Conservation (phyloP, 805 yeast genomes). For the Lipomyces sp. region DNA sequence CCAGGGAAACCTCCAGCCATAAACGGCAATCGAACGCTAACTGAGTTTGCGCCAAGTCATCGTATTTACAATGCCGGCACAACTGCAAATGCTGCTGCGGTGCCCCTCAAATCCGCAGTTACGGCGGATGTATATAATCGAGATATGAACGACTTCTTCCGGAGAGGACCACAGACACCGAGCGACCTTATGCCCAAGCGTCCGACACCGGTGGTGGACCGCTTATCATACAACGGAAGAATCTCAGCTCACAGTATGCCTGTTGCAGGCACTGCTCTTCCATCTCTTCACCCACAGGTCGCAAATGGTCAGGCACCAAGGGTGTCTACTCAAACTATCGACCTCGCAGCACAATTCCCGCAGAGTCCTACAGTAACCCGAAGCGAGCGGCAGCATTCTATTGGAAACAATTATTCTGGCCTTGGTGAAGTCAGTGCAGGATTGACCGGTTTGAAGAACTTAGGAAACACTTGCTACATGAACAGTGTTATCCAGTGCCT, state of each 20-base stretch:
- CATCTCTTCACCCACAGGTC: slow-evolving; percentile 5
- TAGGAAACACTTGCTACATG: slow-evolving; percentile 94
- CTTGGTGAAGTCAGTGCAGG: slow-evolving; percentile 34
- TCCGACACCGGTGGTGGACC: slow-evolving; percentile 28
- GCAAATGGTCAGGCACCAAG: background rate
- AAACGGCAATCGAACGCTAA: slow-evolving; percentile 14
- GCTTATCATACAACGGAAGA: slow-evolving; percentile 23
- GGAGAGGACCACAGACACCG: slow-evolving; percentile 23
- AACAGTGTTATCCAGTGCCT: slow-evolving; percentile 88
- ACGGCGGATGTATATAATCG: slow-evolving; percentile 38
- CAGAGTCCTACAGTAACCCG: slow-evolving; percentile 17
- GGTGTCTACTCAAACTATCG: slow-evolving; percentile 14
- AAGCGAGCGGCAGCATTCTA: slow-evolving; percentile 24
- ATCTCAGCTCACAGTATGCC: slow-evolving; percentile 29
- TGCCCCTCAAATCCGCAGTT: slow-evolving; percentile 12
- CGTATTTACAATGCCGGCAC: slow-evolving; percentile 30
- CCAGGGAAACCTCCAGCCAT: background rate
- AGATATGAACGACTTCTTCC: slow-evolving; percentile 44
- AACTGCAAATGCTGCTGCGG: slow-evolving; percentile 4
- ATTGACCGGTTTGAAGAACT: slow-evolving; percentile 73
- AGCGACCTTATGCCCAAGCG: slow-evolving; percentile 28
- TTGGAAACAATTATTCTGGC: slow-evolving; percentile 28
- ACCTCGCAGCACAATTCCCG: slow-evolving; percentile 15
- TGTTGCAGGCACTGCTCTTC: slow-evolving; percentile 19
- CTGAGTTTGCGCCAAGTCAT: slow-evolving; percentile 15